Evolutionary conservation across 345 rosid species (phyloP).

Genomic region (Physaria fendleri): DNA sequence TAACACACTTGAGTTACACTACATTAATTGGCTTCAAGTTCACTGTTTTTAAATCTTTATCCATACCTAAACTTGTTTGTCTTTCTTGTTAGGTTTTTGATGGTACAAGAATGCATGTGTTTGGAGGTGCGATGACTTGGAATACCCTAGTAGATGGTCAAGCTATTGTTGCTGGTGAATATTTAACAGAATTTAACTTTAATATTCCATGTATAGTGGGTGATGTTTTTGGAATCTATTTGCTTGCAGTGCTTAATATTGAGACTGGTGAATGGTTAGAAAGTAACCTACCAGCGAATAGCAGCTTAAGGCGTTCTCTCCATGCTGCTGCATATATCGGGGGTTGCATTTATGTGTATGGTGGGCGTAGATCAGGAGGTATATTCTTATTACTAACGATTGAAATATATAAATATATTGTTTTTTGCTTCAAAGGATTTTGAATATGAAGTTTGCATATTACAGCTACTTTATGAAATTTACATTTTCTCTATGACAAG

Average conservation of each 20-base stretch:
- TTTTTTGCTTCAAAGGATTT: too few species aligned
- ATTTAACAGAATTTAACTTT: conserved; percentile 8
- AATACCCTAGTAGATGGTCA: conserved; percentile 56
- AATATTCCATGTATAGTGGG: background rate
- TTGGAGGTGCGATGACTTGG: conserved; percentile 59
- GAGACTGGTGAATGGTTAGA: conserved; percentile 76
- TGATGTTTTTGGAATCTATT: background rate
- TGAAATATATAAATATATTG: too few species aligned
- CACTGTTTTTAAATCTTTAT: background rate
- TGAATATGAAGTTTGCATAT: background rate
- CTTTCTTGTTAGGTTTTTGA: conserved; percentile 55
- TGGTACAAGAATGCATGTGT: conserved; percentile 67
- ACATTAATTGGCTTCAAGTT: background rate
- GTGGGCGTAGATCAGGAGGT: too few species aligned
- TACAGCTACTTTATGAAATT: background rate
- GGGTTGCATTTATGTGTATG: conserved; percentile 51
- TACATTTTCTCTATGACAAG: too few species aligned
- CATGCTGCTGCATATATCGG: conserved; percentile 85
- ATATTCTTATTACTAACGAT: too few species aligned
- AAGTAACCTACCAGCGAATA: conserved; percentile 42
- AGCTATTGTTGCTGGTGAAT: conserved; percentile 72
- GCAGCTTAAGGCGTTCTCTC: conserved; percentile 57
- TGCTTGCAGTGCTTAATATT: conserved; percentile 59
- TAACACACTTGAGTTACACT: background rate
- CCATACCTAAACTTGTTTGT: background rate